Evolutionary conservation across 2,329 filamentous ascomycete species (phyloP).

Genomic region (Fusarium verticillioides): DNA sequence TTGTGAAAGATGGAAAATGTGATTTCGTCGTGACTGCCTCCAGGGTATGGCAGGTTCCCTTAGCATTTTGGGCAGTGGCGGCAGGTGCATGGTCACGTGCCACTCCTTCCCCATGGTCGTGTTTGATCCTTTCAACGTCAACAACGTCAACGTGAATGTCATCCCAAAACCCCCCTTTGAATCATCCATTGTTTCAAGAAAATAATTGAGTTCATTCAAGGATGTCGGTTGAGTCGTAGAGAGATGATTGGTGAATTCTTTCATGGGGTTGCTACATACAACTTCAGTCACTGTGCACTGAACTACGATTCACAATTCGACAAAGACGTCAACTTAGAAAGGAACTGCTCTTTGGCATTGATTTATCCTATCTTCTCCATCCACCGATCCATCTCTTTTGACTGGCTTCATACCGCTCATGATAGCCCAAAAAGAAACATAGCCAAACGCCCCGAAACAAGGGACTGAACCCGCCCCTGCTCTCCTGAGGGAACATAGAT

Average conservation of each 20-base stretch:
- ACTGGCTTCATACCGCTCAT: constrained; percentile 42
- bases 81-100: constrained; percentile 21
- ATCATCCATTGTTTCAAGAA: not conserved
- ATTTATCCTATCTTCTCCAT: constrained; percentile 37
- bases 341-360: constrained; percentile 41
- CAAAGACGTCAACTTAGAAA: constrained; percentile 16
- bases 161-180: not conserved
- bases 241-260: not conserved
- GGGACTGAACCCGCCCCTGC: constrained; percentile 32
- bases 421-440: constrained; percentile 39
- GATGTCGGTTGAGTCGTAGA: not conserved
- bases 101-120: not conserved
- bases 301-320: not conserved
- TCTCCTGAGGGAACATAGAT: constrained; percentile 38
- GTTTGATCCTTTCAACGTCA: not conserved
- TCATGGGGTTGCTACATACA: not conserved
- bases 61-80: not conserved
- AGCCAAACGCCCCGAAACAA: constrained; percentile 44
- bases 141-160: not conserved
- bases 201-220: not conserved
- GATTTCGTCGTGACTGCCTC: not conserved
- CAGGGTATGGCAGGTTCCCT: constrained; percentile 17
- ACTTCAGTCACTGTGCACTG: not conserved
- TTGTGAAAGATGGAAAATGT: not conserved
- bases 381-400: constrained; percentile 40